These are phyloP conservation scores for Neurospora intermedia DNA, from an alignment of 495 filamentous ascomycete species.

Conservation along the genomic window DNA sequence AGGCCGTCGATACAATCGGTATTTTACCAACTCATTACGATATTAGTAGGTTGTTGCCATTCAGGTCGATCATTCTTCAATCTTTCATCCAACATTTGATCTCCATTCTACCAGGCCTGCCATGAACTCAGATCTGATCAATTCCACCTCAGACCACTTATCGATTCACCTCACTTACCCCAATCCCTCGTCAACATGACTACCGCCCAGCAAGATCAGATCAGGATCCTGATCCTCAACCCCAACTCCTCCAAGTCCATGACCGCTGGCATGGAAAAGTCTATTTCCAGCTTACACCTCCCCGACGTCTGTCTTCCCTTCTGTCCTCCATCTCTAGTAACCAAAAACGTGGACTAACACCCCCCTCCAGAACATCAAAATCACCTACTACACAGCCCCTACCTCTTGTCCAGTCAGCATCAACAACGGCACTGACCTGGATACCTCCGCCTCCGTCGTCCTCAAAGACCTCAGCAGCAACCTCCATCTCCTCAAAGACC, in stretches of 20 bases:
- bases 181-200: slow-evolving; percentile 17
- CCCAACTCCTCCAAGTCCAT: slow-evolving; percentile 79
- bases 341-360: background rate
- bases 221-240: slow-evolving; percentile 71
- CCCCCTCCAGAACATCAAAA: slow-evolving; percentile 24
- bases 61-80: background rate
- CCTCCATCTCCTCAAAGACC: slow-evolving; percentile 20
- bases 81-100: background rate
- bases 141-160: background rate
- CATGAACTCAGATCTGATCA: background rate
- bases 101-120: background rate
- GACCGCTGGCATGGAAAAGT: slow-evolving; percentile 62
- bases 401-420: slow-evolving; percentile 42
- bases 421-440: slow-evolving; percentile 49
- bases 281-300: slow-evolving; percentile 45
- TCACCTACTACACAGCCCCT: slow-evolving; percentile 43
- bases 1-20: too few species aligned
- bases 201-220: slow-evolving; percentile 15
- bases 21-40: too few species aligned
- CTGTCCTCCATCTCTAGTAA: background rate
- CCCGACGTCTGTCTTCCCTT: slow-evolving; percentile 27
- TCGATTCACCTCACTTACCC: background rate
- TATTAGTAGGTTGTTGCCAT: too few species aligned
- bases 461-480: slow-evolving; percentile 34
- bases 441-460: slow-evolving; percentile 41